A percentile compares a stretch with the other conserved stretches of the same genome.
Evolutionary conservation across 2,329 filamentous ascomycete species (phyloP).

Genomic region (Beauveria brongniartii): DNA sequence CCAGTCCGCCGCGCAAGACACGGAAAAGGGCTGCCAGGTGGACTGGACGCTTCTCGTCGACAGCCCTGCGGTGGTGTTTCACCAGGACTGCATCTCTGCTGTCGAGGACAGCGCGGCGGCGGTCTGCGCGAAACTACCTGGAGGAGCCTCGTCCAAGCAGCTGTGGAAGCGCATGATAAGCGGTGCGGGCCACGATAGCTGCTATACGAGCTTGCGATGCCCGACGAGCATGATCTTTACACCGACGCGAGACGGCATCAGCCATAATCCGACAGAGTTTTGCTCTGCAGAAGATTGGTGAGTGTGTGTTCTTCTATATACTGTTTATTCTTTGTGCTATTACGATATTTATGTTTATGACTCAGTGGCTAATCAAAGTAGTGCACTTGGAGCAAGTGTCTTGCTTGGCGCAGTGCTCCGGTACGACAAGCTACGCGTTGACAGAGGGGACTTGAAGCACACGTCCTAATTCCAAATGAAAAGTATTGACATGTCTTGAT

Average conservation of each 20-base stretch:
- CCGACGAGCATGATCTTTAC: constrained; percentile 33
- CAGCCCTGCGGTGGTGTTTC: constrained; percentile 52
- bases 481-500: too few species aligned
- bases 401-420: constrained; percentile 17
- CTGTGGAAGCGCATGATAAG: constrained; percentile 25
- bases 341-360: not conserved
- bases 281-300: constrained; percentile 27
- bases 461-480: not conserved
- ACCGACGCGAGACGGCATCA: constrained; percentile 27
- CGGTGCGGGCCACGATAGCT: constrained; percentile 32
- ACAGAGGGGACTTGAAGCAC: not conserved
- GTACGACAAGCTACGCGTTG: constrained; percentile 14
- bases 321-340: not conserved
- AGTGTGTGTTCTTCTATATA: not conserved
- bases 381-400: constrained; percentile 21
- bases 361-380: not conserved
- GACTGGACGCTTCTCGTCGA: constrained; percentile 51
- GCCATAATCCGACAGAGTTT: constrained; percentile 29
- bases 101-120: constrained; percentile 50
- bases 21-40: constrained; percentile 47
- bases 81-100: constrained; percentile 56
- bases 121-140: constrained; percentile 37
- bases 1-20: constrained; percentile 53
- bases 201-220: constrained; percentile 24
- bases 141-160: constrained; percentile 20